Evolutionary conservation across 768 basidiomycete species (phyloP).

Genomic region (Gymnopilus junonius): DNA sequence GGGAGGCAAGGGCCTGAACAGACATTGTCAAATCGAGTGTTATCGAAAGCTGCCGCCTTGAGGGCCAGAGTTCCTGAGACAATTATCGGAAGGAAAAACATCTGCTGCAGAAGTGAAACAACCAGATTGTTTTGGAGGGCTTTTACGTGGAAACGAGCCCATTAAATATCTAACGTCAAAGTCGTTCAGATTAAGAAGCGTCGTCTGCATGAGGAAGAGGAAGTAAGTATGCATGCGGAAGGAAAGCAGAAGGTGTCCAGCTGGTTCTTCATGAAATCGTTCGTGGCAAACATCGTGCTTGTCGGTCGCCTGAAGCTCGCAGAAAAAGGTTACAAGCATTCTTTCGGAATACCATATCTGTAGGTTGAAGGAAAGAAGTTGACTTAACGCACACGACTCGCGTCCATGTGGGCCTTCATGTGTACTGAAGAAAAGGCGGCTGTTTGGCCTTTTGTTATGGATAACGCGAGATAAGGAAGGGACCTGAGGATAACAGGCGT

Average conservation of each 20-base stretch:
- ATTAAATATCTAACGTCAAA: constrained; percentile 21
- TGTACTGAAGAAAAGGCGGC: constrained; percentile 6
- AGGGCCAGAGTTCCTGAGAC: constrained; percentile 7
- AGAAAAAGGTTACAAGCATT: constrained; percentile 17
- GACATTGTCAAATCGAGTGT: constrained; percentile 66
- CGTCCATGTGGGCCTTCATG: constrained; percentile 18
- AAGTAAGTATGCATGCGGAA: constrained; percentile 17
- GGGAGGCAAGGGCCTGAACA: constrained; percentile 17
- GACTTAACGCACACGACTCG: constrained; percentile 4
- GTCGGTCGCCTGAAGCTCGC: constrained; percentile 17
- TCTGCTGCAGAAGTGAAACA: constrained; percentile 10
- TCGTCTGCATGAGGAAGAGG: constrained; percentile 4
- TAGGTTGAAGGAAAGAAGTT: constrained; percentile 4
- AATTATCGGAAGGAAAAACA: constrained; percentile 10
- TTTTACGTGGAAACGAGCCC: background rate
- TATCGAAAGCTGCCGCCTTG: constrained; percentile 50
- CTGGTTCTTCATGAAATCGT: constrained; percentile 13
- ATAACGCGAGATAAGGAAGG: constrained; percentile 16
- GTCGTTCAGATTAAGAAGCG: background rate
- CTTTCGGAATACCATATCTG: background rate
- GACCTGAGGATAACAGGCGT: constrained; percentile 6
- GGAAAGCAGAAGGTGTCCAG: constrained; percentile 7
- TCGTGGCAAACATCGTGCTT: constrained; percentile 16
- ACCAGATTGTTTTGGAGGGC: background rate
- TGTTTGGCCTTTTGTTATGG: constrained; percentile 12